phyloP scores from a whole-genome alignment of 768 basidiomycete genomes.

The Rhodocollybia butyracea region DNA sequence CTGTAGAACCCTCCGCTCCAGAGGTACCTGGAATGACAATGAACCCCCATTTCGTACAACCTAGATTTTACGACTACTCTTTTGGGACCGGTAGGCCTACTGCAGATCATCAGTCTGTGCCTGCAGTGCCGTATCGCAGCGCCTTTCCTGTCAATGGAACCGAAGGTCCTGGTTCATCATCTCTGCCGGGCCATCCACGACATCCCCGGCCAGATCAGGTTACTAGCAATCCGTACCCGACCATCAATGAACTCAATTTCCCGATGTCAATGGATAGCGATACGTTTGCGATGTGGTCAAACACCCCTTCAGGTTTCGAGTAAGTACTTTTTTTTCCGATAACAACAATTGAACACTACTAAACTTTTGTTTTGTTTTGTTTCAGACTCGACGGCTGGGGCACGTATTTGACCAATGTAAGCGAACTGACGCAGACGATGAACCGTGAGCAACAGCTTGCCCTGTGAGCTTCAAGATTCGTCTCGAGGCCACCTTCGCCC shows the following conservation, averaged over 20 bases:
- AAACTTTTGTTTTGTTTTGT: conserved; percentile 2
- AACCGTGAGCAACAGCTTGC: background rate
- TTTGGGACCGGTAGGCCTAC: background rate
- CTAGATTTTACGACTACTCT: background rate
- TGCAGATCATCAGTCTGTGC: background rate
- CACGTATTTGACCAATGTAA: conserved; percentile 29
- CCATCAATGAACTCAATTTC: background rate
- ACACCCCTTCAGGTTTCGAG: conserved; percentile 43
- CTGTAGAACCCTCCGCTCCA: background rate
- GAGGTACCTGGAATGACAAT: background rate
- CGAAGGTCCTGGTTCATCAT: background rate
- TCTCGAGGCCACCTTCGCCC: too few relatives aligned
- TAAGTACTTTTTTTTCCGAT: conserved; percentile 22
- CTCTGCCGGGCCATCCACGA: background rate
- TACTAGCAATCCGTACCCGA: background rate
- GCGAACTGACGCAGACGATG: conserved; percentile 18
- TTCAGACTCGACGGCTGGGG: conserved; percentile 38
- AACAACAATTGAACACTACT: background rate
- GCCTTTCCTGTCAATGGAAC: background rate
- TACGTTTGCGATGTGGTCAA: conserved; percentile 48
- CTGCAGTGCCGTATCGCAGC: background rate
- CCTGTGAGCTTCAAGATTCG: too few relatives aligned
- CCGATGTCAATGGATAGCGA: conserved; percentile 30
- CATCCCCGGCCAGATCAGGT: background rate
- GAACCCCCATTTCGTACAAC: background rate